phyloP scores from a whole-genome alignment of 331 rosid species.

The Ulmus americana region DNA sequence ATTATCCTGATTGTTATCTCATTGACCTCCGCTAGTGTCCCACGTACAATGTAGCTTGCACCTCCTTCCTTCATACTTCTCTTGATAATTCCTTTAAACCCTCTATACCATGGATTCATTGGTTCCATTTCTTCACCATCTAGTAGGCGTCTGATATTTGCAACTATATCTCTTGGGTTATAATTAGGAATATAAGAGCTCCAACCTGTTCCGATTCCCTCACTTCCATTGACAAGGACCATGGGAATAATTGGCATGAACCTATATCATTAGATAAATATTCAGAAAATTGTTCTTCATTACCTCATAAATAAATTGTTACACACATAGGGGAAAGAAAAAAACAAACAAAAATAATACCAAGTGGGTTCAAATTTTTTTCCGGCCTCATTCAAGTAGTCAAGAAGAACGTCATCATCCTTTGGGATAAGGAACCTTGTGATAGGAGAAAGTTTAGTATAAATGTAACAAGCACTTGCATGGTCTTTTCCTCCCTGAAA shows the following conservation, averaged over 20 bases:
- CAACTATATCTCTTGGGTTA: constrained; percentile 70
- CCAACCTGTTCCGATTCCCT: constrained; percentile 89
- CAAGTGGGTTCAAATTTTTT: constrained; percentile 65
- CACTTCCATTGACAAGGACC: constrained; percentile 83
- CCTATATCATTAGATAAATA: constrained; percentile 32
- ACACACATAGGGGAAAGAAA: not conserved
- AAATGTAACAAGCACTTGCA: constrained; percentile 74
- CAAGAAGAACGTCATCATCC: constrained; percentile 73
- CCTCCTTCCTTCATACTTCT: too few species aligned
- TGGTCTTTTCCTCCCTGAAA: constrained; percentile 84
- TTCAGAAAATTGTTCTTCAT: not conserved
- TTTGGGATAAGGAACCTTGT: constrained; percentile 67
- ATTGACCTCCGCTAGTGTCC: too few species aligned
- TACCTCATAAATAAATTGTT: not conserved
- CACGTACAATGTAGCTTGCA: too few species aligned
- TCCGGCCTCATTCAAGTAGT: constrained; percentile 79
- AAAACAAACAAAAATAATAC: constrained; percentile 26
- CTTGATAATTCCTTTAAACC: too few species aligned
- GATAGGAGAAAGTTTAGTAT: constrained; percentile 46
- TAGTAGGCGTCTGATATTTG: not conserved
- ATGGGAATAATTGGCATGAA: constrained; percentile 67
- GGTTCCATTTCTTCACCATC: too few species aligned
- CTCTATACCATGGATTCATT: too few species aligned
- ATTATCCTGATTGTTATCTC: too few species aligned
- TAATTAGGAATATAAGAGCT: constrained; percentile 78